Evolutionary conservation across 2,329 filamentous ascomycete genomes (phyloP).

Genomic region (Curvularia spicifera): DNA sequence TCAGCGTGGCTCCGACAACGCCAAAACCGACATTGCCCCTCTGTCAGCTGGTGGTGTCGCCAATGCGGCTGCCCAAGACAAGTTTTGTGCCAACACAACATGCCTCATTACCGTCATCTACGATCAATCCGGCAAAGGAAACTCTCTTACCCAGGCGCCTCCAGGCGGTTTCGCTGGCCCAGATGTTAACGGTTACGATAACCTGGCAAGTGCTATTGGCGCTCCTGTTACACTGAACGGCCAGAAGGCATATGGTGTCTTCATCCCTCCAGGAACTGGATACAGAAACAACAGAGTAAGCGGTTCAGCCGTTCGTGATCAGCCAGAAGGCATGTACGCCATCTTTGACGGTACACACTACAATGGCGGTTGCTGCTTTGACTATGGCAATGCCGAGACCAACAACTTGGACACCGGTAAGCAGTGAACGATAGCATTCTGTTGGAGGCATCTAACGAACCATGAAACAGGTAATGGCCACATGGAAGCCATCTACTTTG

Average conservation of each 20-base stretch:
- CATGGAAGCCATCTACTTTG: constrained; percentile 74
- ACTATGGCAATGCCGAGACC: constrained; percentile 54
- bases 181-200: constrained; percentile 63
- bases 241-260: constrained; percentile 68
- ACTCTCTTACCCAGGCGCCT: constrained; percentile 68
- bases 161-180: constrained; percentile 65
- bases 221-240: constrained; percentile 68
- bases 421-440: fast-evolving
- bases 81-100: constrained; percentile 66
- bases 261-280: constrained; percentile 65
- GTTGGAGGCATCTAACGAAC: no score
- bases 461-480: constrained; percentile 58
- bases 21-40: constrained; percentile 58
- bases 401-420: constrained; percentile 53
- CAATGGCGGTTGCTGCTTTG: constrained; percentile 62
- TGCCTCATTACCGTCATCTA: constrained; percentile 70
- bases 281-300: constrained; percentile 65
- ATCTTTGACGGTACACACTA: constrained; percentile 66
- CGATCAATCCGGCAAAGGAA: constrained; percentile 67
- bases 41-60: constrained; percentile 66
- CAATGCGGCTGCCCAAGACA: constrained; percentile 65
- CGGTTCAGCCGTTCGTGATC: constrained; percentile 63
- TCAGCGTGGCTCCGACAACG: constrained; percentile 60
- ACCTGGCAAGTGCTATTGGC: constrained; percentile 64
- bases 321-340: constrained; percentile 65